Base-by-base conservation (phyloP, 2,329 filamentous ascomycete genomes). In the Tolypocladium album region DNA sequence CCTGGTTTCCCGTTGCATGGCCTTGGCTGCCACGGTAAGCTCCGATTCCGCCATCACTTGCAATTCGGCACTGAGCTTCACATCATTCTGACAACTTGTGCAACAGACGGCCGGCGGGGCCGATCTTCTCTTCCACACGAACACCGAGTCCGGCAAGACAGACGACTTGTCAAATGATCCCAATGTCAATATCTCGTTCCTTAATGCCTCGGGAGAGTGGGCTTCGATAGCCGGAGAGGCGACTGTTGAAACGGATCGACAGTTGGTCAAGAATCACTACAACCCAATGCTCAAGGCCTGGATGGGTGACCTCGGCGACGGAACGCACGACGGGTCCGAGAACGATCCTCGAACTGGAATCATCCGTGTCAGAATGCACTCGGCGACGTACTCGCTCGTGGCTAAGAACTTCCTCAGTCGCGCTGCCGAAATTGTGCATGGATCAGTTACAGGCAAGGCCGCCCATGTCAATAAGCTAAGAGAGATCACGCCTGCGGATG, bases 61-160 rank as follows among this genome's bases (percentile, higher is more conserved):
- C 31, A 13, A 2, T 5, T 55, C 3, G 13, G 31, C 27, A 20
- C 5, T 3, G 8, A 39, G 20, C 20, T 4, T 15, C 13, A 45
- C 50, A 8, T 13, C 31, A 22, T 15, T 52, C 50, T 53, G 50
- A 34, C 20, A 8, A 1, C 11, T 12, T n/a, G 8, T 22, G 31
- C 13, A 55, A 3, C 63, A 93, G 89, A 90, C 95, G 75, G 79
- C 81, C 63, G 87, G 87, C 64, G 88, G 89, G 68, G 81, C 92
- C 60, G 91, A 95, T 71, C 83, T 94, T 60, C 82, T 96, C 73
- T 96, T 96, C 82, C 88, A 94, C 79, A 92, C 91, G 70, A 96
- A 96, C 79, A 92, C 90, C 63, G 89, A 93, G 72, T 92, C 89
- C 12, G 86, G 90, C 76, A 96, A 96, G 81, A 92, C 90, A 6